Percentiles rank a stretch among this genome's conserved stretches.
Conservation (phyloP, 768 basidiomycete species). For the Nidularia pulvinata region DNA sequence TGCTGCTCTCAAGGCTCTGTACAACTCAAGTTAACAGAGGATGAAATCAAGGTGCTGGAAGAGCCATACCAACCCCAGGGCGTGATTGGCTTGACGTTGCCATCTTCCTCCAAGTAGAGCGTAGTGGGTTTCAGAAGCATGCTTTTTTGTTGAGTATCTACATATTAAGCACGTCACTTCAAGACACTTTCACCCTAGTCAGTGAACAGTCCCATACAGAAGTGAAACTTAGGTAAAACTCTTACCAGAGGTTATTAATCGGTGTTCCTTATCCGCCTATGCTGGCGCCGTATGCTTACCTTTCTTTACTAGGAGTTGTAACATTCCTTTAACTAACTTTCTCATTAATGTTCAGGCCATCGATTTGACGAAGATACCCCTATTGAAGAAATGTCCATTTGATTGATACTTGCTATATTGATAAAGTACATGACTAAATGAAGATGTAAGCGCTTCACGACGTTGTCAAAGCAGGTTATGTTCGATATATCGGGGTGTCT, state of each 20-base stretch:
- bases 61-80: slow-evolving; percentile 47
- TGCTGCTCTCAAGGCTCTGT: slow-evolving; percentile 26
- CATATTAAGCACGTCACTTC: too few relatives aligned
- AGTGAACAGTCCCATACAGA: too few relatives aligned
- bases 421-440: slow-evolving; percentile 7
- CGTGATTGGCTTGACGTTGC: slow-evolving; percentile 29
- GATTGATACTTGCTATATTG: background rate
- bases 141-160: too few relatives aligned
- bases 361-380: slow-evolving; percentile 58
- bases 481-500: slow-evolving; percentile 58
- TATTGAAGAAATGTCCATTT: slow-evolving; percentile 47
- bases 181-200: too few relatives aligned
- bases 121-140: too few relatives aligned
- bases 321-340: slow-evolving; percentile 3
- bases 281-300: too few relatives aligned
- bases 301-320: too few relatives aligned
- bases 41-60: slow-evolving; percentile 59
- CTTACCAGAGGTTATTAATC: too few relatives aligned
- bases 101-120: too few relatives aligned
- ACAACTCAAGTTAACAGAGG: slow-evolving; percentile 46
- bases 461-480: slow-evolving; percentile 61
- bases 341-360: slow-evolving; percentile 31
- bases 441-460: slow-evolving; percentile 68
- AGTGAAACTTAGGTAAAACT: too few relatives aligned
- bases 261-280: too few relatives aligned